phyloP scores from a whole-genome alignment of 345 rosid genomes.

The Clarkia xantiana region DNA sequence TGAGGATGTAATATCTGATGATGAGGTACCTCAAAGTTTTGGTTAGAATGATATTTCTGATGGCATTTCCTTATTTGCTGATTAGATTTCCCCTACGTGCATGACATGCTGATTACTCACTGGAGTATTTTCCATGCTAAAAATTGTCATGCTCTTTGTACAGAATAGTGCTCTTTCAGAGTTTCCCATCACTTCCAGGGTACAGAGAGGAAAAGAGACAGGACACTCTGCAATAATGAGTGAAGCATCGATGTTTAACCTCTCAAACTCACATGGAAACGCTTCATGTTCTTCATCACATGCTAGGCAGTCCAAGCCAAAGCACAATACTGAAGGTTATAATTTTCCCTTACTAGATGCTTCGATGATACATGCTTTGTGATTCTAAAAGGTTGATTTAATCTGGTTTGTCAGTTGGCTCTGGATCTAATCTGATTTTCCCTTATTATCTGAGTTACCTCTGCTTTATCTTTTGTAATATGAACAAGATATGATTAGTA shows the following conservation, averaged over 20 bases:
- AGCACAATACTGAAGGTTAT: slow-evolving; percentile 32
- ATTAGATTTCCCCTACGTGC: background rate
- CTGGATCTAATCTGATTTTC: too few relatives aligned
- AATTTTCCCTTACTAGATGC: background rate
- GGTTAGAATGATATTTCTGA: background rate
- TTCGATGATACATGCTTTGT: background rate
- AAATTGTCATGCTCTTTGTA: background rate
- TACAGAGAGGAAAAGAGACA: background rate
- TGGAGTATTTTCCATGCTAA: background rate
- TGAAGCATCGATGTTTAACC: background rate
- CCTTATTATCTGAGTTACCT: background rate
- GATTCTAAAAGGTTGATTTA: too few relatives aligned
- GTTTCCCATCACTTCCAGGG: background rate
- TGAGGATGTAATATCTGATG: slow-evolving; percentile 25
- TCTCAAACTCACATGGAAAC: slow-evolving; percentile 11
- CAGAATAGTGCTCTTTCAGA: background rate
- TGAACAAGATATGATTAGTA: too few relatives aligned
- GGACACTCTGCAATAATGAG: background rate
- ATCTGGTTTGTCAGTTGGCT: too few relatives aligned
- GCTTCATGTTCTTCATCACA: slow-evolving; percentile 17
- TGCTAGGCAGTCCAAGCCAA: slow-evolving; percentile 20
- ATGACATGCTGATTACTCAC: background rate
- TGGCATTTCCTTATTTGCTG: background rate
- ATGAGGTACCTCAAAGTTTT: slow-evolving; percentile 21
- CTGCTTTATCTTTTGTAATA: background rate